Evolutionary conservation across 805 yeast genomes (phyloP), one percentile per base, ranked within the genome.

Genomic region (Alloascoidea africana): DNA sequence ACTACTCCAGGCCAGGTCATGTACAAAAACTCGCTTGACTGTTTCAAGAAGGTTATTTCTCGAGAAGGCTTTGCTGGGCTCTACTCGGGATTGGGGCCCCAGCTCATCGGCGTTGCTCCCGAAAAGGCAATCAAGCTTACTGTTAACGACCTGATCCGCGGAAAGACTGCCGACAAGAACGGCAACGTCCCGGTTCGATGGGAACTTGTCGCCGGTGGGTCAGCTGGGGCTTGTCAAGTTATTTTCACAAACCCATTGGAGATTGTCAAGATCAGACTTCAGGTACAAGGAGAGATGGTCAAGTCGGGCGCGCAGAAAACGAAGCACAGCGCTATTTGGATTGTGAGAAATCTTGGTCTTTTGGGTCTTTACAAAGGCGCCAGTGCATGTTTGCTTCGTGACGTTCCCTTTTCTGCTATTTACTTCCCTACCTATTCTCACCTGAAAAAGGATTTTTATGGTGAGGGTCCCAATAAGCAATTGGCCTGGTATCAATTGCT

Each of bases 401-500:
- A 89, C 59, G 94, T 89, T 30, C 97, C 97, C 34, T 89, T 89
- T 58, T 79, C 93, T 30, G 96, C 97, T 30, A 89, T 89, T 45
- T 89, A 89, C 63, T 89, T 89, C 76, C 97, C 98, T 38, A 75
- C 96, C 3, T 89, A 89, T 60, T 94, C 96, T 32, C 94, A 89
- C 58, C 68, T 89, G 46, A 91, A 91, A 58, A 77, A 73, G 58
- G 74, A 75, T 48, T 52, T 83, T 44, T 87, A 87, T 58, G 71
- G 79, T 38, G 86, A 80, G 53, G 94, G 89, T 50, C 94, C 94
- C 3, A 66, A 66, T 39, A 70, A 75, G 48, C 66, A 69, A 43
- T 70, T 87, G 42, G 74, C 73, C 44, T 73, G 93, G 18, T 77
- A 89, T 80, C 94, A 89, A 58, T 64, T 91, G 46, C 69, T 89